Evolutionary conservation across 1,139 yeast genomes (phyloP), one percentile per base, ranked within the genome.

Genomic region (Taphrina confusa): DNA sequence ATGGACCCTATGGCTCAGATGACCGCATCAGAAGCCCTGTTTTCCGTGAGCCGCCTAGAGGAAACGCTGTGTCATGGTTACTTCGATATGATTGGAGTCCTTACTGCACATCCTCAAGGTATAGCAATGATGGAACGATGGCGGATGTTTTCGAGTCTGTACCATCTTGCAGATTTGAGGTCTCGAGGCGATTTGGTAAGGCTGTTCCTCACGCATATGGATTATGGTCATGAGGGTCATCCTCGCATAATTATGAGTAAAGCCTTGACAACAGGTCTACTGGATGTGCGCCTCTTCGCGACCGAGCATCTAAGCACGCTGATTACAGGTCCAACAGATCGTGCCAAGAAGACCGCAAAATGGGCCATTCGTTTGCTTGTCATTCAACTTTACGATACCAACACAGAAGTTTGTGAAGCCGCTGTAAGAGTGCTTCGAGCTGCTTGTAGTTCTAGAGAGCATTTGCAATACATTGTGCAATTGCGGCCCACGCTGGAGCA

Each of bases 121-220:
- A 72, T 87, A 20, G 78, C 77, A 40, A 75, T 91, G 68, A 71
- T 92, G 64, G 85, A 83, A 57, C 83, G 87, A 65, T 87, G 96
- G 94, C 86, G 90, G 66, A 80, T 91, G 66, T 87, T 88, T 72
- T 89, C 85, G 62, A 82, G 87, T 72, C 76, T 90, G 61, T 84
- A 85, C 66, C 89, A 88, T 67, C 80, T 91, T 62, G 78, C 88
- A 34, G 79, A 79, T 28, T 75, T 81, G 18, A 72, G 76, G 16
- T 78, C 77, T 56, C 73, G 89, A 44, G 87, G 82, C 60, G 85
- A 81, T 65, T 75, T 90, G 58, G 74, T 87, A 20, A 72, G 80
- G 34, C 70, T 80, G 2, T 77, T 87, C 30, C 76, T 91, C 63
- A 79, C 80, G 45, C 80, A 82, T 55, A 73, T 90, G 70, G 85